phyloP scores from a whole-genome alignment of 2,329 filamentous ascomycete species.

The Ophiobolus disseminans region DNA sequence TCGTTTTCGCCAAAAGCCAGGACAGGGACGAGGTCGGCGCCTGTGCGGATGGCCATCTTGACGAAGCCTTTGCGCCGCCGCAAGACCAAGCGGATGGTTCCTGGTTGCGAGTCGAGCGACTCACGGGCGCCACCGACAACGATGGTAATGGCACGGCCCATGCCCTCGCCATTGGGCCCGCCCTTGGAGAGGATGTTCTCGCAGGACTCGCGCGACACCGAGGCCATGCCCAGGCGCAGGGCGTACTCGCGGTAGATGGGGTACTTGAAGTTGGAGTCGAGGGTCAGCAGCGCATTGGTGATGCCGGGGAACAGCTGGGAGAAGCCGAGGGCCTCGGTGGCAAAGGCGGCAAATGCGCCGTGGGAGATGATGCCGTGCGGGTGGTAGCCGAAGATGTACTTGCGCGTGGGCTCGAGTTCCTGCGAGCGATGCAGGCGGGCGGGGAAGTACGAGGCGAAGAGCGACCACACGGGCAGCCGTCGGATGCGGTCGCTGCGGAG shows the following conservation, averaged over 20 bases:
- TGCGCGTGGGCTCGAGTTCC: conserved; percentile 77
- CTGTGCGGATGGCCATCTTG: conserved; percentile 88
- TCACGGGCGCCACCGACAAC: conserved; percentile 93
- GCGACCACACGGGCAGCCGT: conserved; percentile 77
- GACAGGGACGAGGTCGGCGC: conserved; percentile 93
- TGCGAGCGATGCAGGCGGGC: conserved; percentile 85
- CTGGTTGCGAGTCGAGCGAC: conserved; percentile 85
- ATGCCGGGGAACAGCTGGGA: conserved; percentile 89
- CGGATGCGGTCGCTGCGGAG: conserved; percentile 79
- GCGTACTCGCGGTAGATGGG: conserved; percentile 95
- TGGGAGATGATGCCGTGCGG: conserved; percentile 97
- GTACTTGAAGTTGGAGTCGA: conserved; percentile 95
- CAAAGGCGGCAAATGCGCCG: conserved; percentile 92
- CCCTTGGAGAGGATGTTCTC: conserved; percentile 85
- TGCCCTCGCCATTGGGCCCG: conserved; percentile 77
- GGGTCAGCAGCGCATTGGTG: conserved; percentile 88
- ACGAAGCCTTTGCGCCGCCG: conserved; percentile 89
- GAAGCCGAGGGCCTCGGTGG: conserved; percentile 88
- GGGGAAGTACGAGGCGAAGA: conserved; percentile 93
- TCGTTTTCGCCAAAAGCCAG: conserved; percentile 96
- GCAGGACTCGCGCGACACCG: conserved; percentile 90
- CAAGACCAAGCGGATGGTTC: conserved; percentile 77
- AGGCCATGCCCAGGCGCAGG: conserved; percentile 84
- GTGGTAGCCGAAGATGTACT: conserved; percentile 97
- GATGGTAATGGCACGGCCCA: conserved; percentile 95